A percentile compares a stretch with the other conserved stretches of the same genome.
These are phyloP conservation scores for Paramecium sonneborni DNA, from an alignment of 73 alveolate species.

Conservation along the genomic window DNA sequence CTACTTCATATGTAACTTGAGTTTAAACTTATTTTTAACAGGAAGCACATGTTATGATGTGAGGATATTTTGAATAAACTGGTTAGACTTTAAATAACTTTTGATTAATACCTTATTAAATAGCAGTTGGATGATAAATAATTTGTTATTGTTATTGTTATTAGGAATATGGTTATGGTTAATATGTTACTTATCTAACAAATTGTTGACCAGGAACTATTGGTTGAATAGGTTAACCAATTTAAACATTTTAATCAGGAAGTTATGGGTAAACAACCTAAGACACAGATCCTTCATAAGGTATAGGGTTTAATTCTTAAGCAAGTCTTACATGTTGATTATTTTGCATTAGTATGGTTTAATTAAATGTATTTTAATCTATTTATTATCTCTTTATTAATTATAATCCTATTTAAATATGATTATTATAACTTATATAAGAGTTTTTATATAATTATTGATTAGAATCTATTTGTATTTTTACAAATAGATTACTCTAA, in stretches of 20 bases:
- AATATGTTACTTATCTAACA: not conserved
- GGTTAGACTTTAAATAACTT: not conserved
- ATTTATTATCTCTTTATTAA: too few relatives aligned
- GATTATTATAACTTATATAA: too few relatives aligned
- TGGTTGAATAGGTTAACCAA: not conserved
- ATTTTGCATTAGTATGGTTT: not conserved
- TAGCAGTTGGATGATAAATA: not conserved
- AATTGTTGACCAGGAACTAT: not conserved
- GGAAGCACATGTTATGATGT: not conserved
- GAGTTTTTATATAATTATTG: too few relatives aligned
- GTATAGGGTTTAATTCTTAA: not conserved
- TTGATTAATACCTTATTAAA: not conserved
- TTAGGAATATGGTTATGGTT: not conserved
- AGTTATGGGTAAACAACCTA: not conserved
- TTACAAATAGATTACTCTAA: too few relatives aligned
- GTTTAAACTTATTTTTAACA: constrained; percentile 42
- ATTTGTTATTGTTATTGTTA: not conserved
- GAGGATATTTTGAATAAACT: constrained; percentile 55
- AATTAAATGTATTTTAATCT: not conserved
- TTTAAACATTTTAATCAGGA: not conserved
- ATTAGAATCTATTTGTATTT: too few relatives aligned
- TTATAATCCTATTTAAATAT: too few relatives aligned
- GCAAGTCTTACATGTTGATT: not conserved
- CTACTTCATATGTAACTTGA: constrained; percentile 14
- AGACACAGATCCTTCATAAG: not conserved